phyloP scores from a whole-genome alignment of 2,329 filamentous ascomycete species.

The Cladosporium colombiae region DNA sequence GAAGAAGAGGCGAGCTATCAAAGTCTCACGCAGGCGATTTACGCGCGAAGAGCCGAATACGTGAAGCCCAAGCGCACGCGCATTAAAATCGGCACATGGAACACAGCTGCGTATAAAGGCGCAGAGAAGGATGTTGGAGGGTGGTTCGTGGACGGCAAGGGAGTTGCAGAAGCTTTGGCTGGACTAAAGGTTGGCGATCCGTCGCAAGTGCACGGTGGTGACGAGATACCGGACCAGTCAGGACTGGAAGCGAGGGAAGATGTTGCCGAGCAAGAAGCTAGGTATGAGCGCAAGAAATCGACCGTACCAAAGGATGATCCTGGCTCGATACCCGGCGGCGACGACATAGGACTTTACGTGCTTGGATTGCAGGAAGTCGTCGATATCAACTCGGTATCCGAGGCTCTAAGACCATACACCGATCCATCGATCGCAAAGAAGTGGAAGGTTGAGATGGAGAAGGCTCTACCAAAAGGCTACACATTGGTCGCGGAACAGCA shows the following conservation, averaged over 20 bases:
- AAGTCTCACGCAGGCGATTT: conserved; percentile 59
- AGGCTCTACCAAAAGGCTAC: conserved; percentile 76
- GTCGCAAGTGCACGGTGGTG: conserved; percentile 22
- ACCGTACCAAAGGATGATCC: conserved; percentile 50
- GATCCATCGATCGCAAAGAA: conserved; percentile 71
- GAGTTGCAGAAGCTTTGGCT: conserved; percentile 64
- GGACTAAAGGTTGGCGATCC: conserved; percentile 46
- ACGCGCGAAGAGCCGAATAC: conserved; percentile 76
- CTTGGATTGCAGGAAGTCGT: conserved; percentile 91
- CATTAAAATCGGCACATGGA: conserved; percentile 94
- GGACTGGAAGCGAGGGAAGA: conserved; percentile 43
- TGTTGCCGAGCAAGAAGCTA: conserved; percentile 50
- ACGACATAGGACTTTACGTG: conserved; percentile 84
- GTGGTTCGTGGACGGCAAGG: conserved; percentile 83
- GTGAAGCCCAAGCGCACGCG: conserved; percentile 71
- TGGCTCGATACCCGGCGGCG: conserved; percentile 54
- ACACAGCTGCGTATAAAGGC: conserved; percentile 80
- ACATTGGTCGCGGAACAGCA: conserved; percentile 77
- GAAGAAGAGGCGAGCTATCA: conserved; percentile 27
- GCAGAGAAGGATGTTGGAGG: conserved; percentile 83
- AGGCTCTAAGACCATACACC: conserved; percentile 74
- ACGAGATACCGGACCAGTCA: conserved; percentile 24
- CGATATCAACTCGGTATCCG: conserved; percentile 75
- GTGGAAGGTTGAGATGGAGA: conserved; percentile 77
- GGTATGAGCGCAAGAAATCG: conserved; percentile 44